Base-by-base conservation (phyloP, 352 stramenopile genomes). In the Globisporangium uncinulatum region DNA sequence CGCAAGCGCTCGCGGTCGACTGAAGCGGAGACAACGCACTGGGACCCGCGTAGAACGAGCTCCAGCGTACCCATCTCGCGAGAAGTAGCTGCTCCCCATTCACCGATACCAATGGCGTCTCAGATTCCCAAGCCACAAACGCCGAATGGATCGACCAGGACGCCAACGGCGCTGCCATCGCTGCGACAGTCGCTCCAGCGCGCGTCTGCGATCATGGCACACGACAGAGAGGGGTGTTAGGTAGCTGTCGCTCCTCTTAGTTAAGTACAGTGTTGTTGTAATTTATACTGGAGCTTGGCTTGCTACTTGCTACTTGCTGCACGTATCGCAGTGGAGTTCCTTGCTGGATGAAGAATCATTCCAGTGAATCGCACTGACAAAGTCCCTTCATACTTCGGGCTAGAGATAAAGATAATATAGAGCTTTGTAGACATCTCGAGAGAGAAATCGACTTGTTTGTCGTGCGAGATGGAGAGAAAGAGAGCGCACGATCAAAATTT, bases 191-290 rank as follows among this genome's bases (percentile, higher is more conserved):
- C 44, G 8, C 44, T 59, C 1, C 54, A 59, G 44, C 44, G 54
- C 44, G 44, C 44, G 34, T 59, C 20, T 29, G 20, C 36, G 19
- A 54, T 53, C 44, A 59, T 54, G 44, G 54, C 54, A n/a, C 8
- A 46, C 3, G 41, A 11, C 15, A 21, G 41, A n/a, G 13, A 21
- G 15, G 6, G 17, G 20, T 21, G 24, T 29, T 29, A 29, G 24
- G 24, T 29, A 29, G 24, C 24, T 29, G 4, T 29, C 24, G 24
- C 24, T 29, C 24, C 4, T 29, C 24, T 29, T 29, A 29, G 24
- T 29, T 29, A 29, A 4, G 24, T 29, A 29, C 24, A 29, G 4
- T 29, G 24, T 29, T 29, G 37, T 42, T 11, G 15, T 42, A 42
- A 42, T 11, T 42, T 42, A 42, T 42, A 15, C 37, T 42, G 37